These are phyloP conservation scores for Cucumis sativus DNA, from an alignment of 306 rosid species.

Conservation along the genomic window DNA sequence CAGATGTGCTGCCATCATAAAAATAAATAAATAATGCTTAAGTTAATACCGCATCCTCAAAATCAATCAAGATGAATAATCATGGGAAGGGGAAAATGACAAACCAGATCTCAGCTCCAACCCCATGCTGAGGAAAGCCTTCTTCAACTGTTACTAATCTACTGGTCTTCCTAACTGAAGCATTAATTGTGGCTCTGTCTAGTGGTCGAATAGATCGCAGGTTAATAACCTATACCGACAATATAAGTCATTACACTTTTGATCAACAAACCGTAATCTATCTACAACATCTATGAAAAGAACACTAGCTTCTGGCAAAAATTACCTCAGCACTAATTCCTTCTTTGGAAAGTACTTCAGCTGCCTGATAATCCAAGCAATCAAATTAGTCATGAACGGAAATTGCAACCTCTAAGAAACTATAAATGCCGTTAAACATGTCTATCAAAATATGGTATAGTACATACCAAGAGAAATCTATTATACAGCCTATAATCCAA, in stretches of 20 bases:
- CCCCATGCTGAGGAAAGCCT: constrained; percentile 99
- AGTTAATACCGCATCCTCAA: neutral
- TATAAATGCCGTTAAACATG: neutral
- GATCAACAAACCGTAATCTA: constrained; percentile 2
- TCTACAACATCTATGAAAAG: neutral
- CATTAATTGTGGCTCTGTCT: constrained; percentile 78
- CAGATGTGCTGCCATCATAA: constrained; percentile 55
- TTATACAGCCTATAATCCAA: neutral
- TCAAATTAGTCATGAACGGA: constrained; percentile 14
- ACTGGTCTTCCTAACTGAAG: constrained; percentile 93
- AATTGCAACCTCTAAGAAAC: neutral
- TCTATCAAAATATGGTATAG: neutral
- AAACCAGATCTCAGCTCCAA: constrained; percentile 97
- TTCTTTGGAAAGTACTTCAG: constrained; percentile 76
- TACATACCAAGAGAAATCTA: neutral
- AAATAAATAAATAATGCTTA: constrained; percentile 9
- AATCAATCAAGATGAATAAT: constrained; percentile 6
- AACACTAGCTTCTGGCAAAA: neutral
- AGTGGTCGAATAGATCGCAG: constrained; percentile 91
- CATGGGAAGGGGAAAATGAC: constrained; percentile 3
- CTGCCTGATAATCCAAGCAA: constrained; percentile 53
- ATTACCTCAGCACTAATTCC: constrained; percentile 95
- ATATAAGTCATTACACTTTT: constrained; percentile 3
- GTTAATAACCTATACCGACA: constrained; percentile 54
- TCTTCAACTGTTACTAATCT: constrained; percentile 90